Conservation (phyloP, 148 eudicot species). For the Camellia japonica region DNA sequence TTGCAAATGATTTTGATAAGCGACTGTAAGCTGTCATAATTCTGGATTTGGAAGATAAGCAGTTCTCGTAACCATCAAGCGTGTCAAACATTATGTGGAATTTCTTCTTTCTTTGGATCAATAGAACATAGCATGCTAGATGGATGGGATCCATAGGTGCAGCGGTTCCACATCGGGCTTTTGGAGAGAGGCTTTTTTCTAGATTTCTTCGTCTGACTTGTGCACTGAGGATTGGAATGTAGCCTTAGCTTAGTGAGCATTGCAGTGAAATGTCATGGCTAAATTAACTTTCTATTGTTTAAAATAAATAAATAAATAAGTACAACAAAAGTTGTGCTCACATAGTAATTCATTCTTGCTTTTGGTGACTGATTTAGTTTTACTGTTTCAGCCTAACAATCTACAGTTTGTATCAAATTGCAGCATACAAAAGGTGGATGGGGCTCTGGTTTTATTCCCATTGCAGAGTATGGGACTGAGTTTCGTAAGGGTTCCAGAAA, state of each 20-base stretch:
- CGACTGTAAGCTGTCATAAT: too few species aligned
- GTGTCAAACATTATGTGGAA: too few species aligned
- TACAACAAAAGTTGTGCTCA: not conserved
- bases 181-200: not conserved
- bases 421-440: conserved; percentile 52
- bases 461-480: conserved; percentile 72
- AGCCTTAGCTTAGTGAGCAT: not conserved
- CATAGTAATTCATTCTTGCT: not conserved
- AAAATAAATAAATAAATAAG: not conserved
- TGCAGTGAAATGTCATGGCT: not conserved
- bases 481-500: conserved; percentile 52
- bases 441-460: conserved; percentile 71
- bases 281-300: not conserved
- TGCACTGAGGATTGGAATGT: not conserved
- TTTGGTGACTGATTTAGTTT: not conserved
- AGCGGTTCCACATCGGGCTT: not conserved
- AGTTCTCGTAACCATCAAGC: too few species aligned
- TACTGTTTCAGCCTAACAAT: not conserved
- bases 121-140: not conserved
- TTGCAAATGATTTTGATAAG: too few species aligned
- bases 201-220: not conserved
- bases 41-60: too few species aligned
- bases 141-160: not conserved
- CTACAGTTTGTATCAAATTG: conserved; percentile 12
- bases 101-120: too few species aligned